Conservation (phyloP, 2,329 filamentous ascomycete species). For the Phialophora macrospora region DNA sequence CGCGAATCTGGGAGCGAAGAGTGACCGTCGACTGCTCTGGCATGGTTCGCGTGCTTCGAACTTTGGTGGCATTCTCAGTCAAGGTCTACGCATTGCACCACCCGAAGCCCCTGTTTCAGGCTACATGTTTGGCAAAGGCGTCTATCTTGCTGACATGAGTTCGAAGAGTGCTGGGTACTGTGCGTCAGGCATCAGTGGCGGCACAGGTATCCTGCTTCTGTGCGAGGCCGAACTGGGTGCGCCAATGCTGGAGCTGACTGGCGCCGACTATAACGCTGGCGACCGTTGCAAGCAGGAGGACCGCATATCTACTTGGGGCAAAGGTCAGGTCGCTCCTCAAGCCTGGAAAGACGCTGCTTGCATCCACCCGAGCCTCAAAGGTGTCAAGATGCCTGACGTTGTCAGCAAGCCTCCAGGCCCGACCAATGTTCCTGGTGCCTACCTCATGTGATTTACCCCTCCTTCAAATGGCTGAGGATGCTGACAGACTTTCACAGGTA, state of each 20-base stretch:
- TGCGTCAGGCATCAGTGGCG: constrained; percentile 63
- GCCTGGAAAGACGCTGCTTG: constrained; percentile 76
- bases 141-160: constrained; percentile 85
- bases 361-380: constrained; percentile 68
- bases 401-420: constrained; percentile 23
- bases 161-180: constrained; percentile 85
- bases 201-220: constrained; percentile 74
- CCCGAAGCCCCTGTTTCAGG: constrained; percentile 74
- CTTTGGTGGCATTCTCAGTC: constrained; percentile 82
- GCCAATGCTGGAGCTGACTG: constrained; percentile 69
- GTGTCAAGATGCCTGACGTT: constrained; percentile 64
- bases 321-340: constrained; percentile 66
- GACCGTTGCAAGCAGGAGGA: constrained; percentile 65
- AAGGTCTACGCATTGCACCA: constrained; percentile 88
- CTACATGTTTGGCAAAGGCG: constrained; percentile 90
- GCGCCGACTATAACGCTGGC: constrained; percentile 66
- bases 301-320: constrained; percentile 71
- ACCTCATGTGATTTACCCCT: constrained; percentile 18
- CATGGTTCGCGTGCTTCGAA: constrained; percentile 84
- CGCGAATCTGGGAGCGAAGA: constrained; percentile 56
- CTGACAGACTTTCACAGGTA: constrained; percentile 32
- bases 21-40: constrained; percentile 78
- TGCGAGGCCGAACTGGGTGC: constrained; percentile 83
- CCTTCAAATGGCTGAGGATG: too few relatives aligned
- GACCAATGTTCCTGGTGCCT: constrained; percentile 26